Conservation (phyloP, 2,329 filamentous ascomycete species). For the Apiospora saccharicola region DNA sequence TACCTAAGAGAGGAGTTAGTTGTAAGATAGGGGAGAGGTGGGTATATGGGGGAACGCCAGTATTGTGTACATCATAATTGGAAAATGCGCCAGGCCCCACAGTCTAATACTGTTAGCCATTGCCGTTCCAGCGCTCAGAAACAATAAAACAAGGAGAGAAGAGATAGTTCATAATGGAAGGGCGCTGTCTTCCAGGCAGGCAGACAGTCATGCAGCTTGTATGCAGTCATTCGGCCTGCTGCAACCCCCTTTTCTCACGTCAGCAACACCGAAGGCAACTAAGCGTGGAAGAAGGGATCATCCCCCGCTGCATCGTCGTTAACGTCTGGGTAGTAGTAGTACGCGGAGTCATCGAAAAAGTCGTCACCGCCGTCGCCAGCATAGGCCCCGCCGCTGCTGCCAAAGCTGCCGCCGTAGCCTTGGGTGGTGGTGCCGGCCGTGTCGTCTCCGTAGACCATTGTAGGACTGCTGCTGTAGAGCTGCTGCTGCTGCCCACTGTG, state of each 20-base stretch:
- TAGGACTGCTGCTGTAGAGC: background rate
- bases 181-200: background rate
- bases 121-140: background rate
- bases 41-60: too few species aligned
- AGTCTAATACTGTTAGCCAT: background rate
- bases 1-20: background rate
- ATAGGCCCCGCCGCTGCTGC: background rate
- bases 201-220: background rate
- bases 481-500: background rate
- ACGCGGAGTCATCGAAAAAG: conserved; percentile 22
- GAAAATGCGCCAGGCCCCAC: conserved; percentile 13
- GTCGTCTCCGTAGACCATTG: conserved; percentile 20
- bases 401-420: conserved; percentile 18
- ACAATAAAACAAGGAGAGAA: conserved; percentile 19
- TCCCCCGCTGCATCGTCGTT: conserved; percentile 7
- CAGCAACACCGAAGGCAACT: background rate
- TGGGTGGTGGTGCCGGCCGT: background rate
- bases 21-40: background rate
- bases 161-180: background rate
- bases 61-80: background rate
- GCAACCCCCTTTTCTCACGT: background rate
- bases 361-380: conserved; percentile 7
- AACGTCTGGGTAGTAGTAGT: conserved; percentile 23
- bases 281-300: conserved; percentile 11
- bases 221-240: conserved; percentile 3